Conservation (phyloP, 805 yeast species). For the Nakazawaea wickerhamii region DNA sequence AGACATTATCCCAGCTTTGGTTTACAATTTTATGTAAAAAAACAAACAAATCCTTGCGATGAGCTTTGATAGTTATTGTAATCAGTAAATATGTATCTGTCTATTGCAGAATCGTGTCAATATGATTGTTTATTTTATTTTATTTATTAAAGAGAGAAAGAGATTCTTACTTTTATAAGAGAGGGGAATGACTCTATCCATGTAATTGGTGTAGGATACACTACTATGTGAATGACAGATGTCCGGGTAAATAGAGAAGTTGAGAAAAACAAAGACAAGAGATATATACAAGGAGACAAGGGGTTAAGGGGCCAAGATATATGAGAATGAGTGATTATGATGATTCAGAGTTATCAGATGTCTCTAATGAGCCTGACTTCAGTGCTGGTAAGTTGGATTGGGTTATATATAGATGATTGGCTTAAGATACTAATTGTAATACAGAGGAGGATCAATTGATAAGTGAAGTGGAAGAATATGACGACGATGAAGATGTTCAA, state of each 20-base stretch:
- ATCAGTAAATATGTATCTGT: background rate
- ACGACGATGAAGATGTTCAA: slow-evolving; percentile 4
- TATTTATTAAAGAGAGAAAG: no score
- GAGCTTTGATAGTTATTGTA: background rate
- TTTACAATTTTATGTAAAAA: background rate
- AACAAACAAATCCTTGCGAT: no score
- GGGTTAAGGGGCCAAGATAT: background rate
- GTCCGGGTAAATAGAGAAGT: background rate
- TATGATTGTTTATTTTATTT: slow-evolving; percentile 4
- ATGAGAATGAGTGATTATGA: slow-evolving; percentile 1
- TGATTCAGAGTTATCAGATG: slow-evolving; percentile 7
- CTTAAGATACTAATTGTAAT: background rate
- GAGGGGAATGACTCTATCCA: no score
- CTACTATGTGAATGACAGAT: background rate
- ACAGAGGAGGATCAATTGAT: slow-evolving; percentile 7
- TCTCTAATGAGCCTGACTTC: background rate
- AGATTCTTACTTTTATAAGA: no score
- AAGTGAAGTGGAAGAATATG: slow-evolving; percentile 3
- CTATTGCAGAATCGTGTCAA: slow-evolving; percentile 9
- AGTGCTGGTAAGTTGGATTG: background rate
- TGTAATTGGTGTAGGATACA: background rate
- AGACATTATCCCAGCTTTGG: slow-evolving; percentile 1
- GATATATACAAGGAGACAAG: background rate
- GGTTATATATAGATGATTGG: background rate
- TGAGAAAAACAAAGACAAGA: background rate